Percentiles rank a stretch among this genome's conserved stretches.
These are phyloP conservation scores for Saturnispora kantuleensis DNA, from an alignment of 805 yeast species.

Conservation along the genomic window DNA sequence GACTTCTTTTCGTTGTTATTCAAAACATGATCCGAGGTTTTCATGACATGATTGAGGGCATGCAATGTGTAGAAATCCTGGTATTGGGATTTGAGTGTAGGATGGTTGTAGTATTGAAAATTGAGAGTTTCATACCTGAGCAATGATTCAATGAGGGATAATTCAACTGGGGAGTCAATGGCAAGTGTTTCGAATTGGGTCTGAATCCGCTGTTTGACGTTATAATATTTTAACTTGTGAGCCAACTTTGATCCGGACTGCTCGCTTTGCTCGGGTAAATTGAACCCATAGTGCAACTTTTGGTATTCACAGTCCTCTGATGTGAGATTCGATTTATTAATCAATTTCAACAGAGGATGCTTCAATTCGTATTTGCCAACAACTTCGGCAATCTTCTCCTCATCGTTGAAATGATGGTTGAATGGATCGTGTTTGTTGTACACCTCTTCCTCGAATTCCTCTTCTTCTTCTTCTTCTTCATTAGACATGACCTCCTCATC, in stretches of 20 bases:
- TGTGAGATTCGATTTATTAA: conserved; percentile 16
- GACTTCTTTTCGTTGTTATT: conserved; percentile 60
- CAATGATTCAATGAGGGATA: conserved; percentile 49
- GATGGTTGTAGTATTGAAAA: conserved; percentile 41
- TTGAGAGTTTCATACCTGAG: conserved; percentile 65
- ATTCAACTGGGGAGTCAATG: conserved; percentile 34
- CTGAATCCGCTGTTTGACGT: conserved; percentile 39
- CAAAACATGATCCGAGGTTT: conserved; percentile 77
- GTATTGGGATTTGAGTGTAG: conserved; percentile 30
- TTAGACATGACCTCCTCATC: conserved; percentile 2
- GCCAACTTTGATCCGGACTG: conserved; percentile 10
- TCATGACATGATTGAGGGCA: conserved; percentile 69
- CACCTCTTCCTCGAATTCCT: conserved; percentile 31
- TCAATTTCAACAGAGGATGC: conserved; percentile 7
- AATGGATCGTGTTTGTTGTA: conserved; percentile 50
- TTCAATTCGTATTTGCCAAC: conserved; percentile 24
- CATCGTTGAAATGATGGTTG: conserved; percentile 59
- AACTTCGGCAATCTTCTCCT: conserved; percentile 29
- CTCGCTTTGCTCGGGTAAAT: conserved; percentile 2
- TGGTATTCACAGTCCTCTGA: conserved; percentile 15
- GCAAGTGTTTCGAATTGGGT: conserved; percentile 25
- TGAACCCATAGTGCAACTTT: conserved; percentile 25
- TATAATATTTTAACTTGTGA: conserved; percentile 24
- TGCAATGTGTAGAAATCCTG: conserved; percentile 62
- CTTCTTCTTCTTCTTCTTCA: conserved; percentile 25